A percentile compares a stretch with the other conserved stretches of the same genome.
phyloP scores from a whole-genome alignment of 768 basidiomycete species.

The Mycena metata region DNA sequence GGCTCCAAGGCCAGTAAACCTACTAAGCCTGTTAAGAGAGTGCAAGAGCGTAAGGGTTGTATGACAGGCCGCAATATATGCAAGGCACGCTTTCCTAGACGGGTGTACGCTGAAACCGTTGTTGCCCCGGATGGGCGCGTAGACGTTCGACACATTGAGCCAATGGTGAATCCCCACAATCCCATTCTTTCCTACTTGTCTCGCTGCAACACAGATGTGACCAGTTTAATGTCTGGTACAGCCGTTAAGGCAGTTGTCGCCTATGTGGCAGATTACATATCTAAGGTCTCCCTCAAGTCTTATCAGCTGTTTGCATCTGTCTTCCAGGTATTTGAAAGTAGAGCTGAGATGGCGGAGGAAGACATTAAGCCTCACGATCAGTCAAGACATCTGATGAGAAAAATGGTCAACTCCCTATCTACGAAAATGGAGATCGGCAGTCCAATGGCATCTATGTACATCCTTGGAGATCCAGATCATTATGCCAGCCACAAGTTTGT shows the following conservation, averaged over 20 bases:
- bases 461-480: neutral
- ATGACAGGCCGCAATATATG: neutral
- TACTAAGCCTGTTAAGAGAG: neutral
- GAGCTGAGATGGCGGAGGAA: neutral
- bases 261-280: neutral
- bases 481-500: neutral
- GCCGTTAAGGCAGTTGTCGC: neutral
- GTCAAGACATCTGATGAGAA: neutral
- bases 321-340: neutral
- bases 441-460: neutral
- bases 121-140: neutral
- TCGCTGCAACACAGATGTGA: neutral
- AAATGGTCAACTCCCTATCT: neutral
- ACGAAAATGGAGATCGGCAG: slow-evolving; percentile 12
- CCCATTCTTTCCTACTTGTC: neutral
- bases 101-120: too few relatives aligned
- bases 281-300: neutral
- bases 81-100: neutral
- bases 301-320: neutral
- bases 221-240: neutral
- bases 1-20: neutral
- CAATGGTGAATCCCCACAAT: neutral
- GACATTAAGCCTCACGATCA: neutral
- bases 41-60: neutral
- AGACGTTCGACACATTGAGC: neutral